Evolutionary conservation across 225 moss, liverwort and hornwort species (phyloP), one percentile per base, ranked within the genome.

Genomic region (Climacium dendroides): DNA sequence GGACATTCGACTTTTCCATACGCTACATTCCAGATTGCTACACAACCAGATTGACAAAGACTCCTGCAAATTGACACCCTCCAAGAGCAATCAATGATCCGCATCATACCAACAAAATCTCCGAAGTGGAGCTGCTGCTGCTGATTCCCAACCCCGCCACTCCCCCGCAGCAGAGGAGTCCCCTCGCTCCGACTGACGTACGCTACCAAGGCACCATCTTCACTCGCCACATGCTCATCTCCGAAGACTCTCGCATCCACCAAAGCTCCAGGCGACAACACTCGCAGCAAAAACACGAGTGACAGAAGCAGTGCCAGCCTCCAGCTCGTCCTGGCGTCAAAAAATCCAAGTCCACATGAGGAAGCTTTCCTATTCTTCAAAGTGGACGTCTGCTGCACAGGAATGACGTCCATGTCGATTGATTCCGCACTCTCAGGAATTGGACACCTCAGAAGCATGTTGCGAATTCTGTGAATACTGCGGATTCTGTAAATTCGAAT

Each of bases 371-470:
- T 48, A 9, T 58, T 80, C 87, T 41, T 35, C 37, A 30, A 29
- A 39, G 54, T 29, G 41, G 69, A 41, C 83, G 30, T 24, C 72
- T 45, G 72, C 23, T 62, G 48, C 28, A 30, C 66, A 59, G 61
- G 35, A 54, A 4, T 15, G 14, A 25, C 81, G 50, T 71, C 85
- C 90, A 90, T 91, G 48, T 28, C 71, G 74, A 30, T 29, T 26
- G 64, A n/a, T 52, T 86, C 85, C 22, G 7, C 55, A 67, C 66
- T 82, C 19, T 92, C 89, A 55, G 87, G 90, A 76, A 89, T 75
- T 19, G 89, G 89, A 80, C 63, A 89, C 87, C 89, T 85, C 89
- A 90, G 26, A 78, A 87, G 80, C 89, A 89, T 92, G 24, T 11
- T 87, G 19, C 45, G 0, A 82, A 37, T 23, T 15, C 48, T 35